A percentile compares a stretch with the other conserved stretches of the same genome.
Evolutionary conservation across 2,329 filamentous ascomycete genomes (phyloP).

Genomic region (Xylaria sp.): DNA sequence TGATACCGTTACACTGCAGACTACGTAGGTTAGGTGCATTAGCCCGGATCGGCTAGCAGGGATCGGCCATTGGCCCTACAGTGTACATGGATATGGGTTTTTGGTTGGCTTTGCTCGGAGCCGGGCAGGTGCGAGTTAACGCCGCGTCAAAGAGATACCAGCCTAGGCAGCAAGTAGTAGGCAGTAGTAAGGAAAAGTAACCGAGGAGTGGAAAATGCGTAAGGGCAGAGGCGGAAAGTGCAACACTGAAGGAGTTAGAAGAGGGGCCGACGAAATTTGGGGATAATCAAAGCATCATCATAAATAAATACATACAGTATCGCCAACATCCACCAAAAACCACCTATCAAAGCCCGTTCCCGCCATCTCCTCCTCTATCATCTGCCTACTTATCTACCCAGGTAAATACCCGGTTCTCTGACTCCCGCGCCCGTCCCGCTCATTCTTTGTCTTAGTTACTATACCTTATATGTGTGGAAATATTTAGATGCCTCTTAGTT

Average conservation of each 20-base stretch:
- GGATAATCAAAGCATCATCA: constrained; percentile 41
- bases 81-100: not conserved
- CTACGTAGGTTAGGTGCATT: not conserved
- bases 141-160: constrained; percentile 20
- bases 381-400: not conserved
- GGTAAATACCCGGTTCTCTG: constrained; percentile 14
- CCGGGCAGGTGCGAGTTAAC: constrained; percentile 30
- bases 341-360: constrained; percentile 22
- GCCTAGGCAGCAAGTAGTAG: not conserved
- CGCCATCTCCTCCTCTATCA: not conserved
- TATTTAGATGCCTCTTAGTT: constrained; percentile 4
- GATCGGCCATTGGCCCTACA: constrained; percentile 8
- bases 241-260: constrained; percentile 6
- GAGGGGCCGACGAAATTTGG: constrained; percentile 19
- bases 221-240: constrained; percentile 12
- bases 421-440: constrained; percentile 2
- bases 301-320: constrained; percentile 28
- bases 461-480: constrained; percentile 9
- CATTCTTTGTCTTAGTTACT: constrained; percentile 2
- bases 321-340: constrained; percentile 14
- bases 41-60: constrained; percentile 1
- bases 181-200: constrained; percentile 4
- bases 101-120: constrained; percentile 32
- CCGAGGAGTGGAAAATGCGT: constrained; percentile 20
- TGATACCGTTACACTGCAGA: constrained; percentile 12